Conservation (phyloP, 2,329 filamentous ascomycete genomes). For the Scedosporium apiospermum region DNA sequence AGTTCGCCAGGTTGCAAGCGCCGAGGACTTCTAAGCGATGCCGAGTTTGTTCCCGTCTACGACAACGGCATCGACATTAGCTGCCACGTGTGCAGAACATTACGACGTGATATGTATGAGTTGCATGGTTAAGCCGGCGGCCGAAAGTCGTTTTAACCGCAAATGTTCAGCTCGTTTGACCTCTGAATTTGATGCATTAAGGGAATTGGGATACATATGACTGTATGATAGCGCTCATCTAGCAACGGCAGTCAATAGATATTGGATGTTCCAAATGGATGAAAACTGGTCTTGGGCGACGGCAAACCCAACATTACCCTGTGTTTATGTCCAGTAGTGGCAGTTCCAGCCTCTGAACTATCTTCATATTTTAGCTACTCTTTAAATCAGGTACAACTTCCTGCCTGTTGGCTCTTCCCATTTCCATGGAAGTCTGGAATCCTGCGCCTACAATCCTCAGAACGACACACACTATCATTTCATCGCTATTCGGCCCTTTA, state of each 20-base stretch:
- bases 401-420: no score
- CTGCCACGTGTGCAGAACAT: neutral
- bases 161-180: neutral
- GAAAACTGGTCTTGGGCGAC: no score
- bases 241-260: neutral
- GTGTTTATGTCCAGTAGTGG: no score
- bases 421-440: no score
- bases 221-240: neutral
- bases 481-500: no score
- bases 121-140: neutral
- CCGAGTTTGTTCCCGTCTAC: neutral
- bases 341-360: no score
- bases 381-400: no score
- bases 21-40: constrained; percentile 9
- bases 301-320: no score
- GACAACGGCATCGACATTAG: neutral
- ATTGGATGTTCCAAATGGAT: neutral
- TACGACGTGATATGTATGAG: neutral
- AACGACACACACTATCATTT: no score
- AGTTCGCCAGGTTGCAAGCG: constrained; percentile 14
- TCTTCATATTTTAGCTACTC: no score
- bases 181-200: neutral
- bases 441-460: no score
- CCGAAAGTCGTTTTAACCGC: neutral
- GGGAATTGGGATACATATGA: neutral